phyloP scores from a whole-genome alignment of 495 filamentous ascomycete genomes.

The Xylona heveae region DNA sequence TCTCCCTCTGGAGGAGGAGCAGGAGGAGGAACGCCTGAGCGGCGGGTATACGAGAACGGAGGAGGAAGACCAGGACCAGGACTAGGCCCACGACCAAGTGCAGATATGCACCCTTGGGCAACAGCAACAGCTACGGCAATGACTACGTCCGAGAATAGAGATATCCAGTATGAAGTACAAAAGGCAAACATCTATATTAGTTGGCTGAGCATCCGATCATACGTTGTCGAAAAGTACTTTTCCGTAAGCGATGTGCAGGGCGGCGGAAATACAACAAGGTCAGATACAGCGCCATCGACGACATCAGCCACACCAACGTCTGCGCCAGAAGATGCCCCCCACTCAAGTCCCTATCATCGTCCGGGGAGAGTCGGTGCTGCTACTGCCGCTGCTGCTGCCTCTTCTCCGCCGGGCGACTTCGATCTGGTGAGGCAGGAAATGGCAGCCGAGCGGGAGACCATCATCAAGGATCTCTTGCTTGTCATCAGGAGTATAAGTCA shows the following conservation, averaged over 20 bases:
- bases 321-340: constrained; percentile 1
- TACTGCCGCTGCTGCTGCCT: constrained; percentile 6
- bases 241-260: constrained; percentile 34
- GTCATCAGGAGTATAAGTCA: constrained; percentile 51
- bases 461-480: constrained; percentile 52
- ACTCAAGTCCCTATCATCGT: constrained; percentile 9
- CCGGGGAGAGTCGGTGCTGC: constrained; percentile 10
- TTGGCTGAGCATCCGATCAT: constrained; percentile 53
- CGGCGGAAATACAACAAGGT: constrained; percentile 10
- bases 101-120: no score
- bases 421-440: constrained; percentile 35
- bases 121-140: no score
- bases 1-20: no score
- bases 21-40: no score
- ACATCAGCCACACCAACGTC: not conserved
- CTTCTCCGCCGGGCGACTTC: no score
- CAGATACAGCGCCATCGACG: no score
- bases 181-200: constrained; percentile 64
- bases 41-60: no score
- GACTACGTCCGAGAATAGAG: constrained; percentile 22
- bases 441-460: constrained; percentile 44
- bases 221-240: constrained; percentile 66
- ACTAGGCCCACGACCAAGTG: constrained; percentile 9
- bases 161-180: constrained; percentile 62
- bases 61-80: constrained; percentile 10